phyloP scores from a whole-genome alignment of 441 rosid genomes.

The Jatropha multifida region DNA sequence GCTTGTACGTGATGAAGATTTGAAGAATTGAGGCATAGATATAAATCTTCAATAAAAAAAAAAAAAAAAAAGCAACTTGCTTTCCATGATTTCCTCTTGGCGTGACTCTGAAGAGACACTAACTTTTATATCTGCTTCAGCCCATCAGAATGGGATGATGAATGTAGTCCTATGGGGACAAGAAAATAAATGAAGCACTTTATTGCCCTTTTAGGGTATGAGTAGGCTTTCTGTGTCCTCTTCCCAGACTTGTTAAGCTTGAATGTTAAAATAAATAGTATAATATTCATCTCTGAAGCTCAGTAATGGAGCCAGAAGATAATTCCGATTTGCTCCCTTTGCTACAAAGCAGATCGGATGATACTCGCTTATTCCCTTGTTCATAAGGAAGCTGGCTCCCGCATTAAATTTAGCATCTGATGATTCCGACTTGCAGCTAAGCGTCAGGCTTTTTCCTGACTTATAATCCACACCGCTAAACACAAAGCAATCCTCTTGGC shows the following conservation, averaged over 20 bases:
- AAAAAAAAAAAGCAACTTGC: not conserved
- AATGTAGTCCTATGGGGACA: not conserved
- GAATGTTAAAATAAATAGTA: constrained; percentile 69
- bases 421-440: constrained; percentile 46
- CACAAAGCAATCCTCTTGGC: constrained; percentile 58
- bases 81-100: not conserved
- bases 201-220: not conserved
- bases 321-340: constrained; percentile 56
- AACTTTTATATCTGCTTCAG: not conserved
- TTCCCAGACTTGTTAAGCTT: constrained; percentile 28
- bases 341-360: constrained; percentile 78
- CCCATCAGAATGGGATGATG: no score
- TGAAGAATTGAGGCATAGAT: no score
- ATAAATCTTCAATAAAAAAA: no score
- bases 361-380: constrained; percentile 49
- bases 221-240: not conserved
- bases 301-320: constrained; percentile 61
- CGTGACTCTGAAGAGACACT: not conserved
- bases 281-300: constrained; percentile 80
- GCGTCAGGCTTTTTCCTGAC: constrained; percentile 39
- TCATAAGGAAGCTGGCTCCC: constrained; percentile 58
- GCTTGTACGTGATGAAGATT: no score
- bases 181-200: not conserved
- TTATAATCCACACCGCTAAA: constrained; percentile 38
- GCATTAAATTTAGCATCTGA: constrained; percentile 38